Evolutionary conservation across 2,329 filamentous ascomycete genomes (phyloP).

Genomic region (Fusarium sp.): DNA sequence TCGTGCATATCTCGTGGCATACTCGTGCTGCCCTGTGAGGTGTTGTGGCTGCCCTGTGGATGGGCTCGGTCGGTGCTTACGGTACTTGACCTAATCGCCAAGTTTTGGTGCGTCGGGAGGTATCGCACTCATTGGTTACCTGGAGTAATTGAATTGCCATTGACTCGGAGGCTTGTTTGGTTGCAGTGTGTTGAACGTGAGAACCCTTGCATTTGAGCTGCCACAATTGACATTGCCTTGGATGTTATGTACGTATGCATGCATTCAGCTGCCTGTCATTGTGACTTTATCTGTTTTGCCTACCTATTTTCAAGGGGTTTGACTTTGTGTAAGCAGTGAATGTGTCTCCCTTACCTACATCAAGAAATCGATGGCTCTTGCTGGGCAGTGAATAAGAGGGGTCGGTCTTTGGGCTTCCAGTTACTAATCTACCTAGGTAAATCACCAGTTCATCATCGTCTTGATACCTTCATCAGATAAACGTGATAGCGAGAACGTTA

Average conservation of each 20-base stretch:
- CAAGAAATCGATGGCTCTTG: background rate
- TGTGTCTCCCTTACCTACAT: background rate
- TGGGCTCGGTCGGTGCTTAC: background rate
- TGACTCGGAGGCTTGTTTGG: slow-evolving; percentile 22
- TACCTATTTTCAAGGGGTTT: background rate
- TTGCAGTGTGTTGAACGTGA: background rate
- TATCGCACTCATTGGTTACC: background rate
- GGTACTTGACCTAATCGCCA: slow-evolving; percentile 11
- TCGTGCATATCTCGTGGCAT: slow-evolving; percentile 31
- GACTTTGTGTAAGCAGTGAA: slow-evolving; percentile 4
- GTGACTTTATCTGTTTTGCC: background rate
- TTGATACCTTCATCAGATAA: background rate
- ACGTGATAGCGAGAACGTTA: background rate
- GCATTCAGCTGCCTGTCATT: slow-evolving; percentile 13
- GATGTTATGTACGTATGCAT: background rate
- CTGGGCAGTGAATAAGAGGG: background rate
- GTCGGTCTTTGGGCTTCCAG: too few species aligned
- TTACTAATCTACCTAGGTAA: too few species aligned
- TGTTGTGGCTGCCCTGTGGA: background rate
- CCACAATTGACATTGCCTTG: slow-evolving; percentile 10
- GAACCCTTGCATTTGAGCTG: slow-evolving; percentile 23
- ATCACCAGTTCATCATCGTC: background rate
- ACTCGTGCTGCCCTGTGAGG: slow-evolving; percentile 6
- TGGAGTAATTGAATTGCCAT: background rate
- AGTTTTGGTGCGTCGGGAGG: slow-evolving; percentile 12